phyloP scores from a whole-genome alignment of 1,284 basidiomycete species.

The Sporisorium sorghi region DNA sequence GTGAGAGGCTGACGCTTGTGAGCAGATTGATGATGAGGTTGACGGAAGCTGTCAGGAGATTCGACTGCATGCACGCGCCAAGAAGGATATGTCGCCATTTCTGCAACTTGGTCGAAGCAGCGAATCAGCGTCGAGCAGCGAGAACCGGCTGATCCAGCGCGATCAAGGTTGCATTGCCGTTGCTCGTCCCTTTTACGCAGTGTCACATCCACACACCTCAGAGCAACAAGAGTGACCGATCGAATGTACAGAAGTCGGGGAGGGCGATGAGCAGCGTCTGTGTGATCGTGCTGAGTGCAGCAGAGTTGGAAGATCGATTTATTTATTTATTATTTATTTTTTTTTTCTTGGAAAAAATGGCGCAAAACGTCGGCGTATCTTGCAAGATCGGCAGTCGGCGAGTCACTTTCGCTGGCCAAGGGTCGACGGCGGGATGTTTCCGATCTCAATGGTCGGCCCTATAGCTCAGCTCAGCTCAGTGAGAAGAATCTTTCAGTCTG shows the following conservation, averaged over 20 bases:
- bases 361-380: too few species aligned
- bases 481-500: not conserved
- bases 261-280: not conserved
- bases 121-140: conserved; percentile 4
- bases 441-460: too few species aligned
- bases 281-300: not conserved
- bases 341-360: too few species aligned
- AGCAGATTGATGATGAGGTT: not conserved
- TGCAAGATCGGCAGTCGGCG: too few species aligned
- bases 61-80: not conserved
- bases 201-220: not conserved
- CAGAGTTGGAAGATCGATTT: not conserved
- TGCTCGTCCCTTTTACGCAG: not conserved
- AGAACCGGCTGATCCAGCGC: not conserved
- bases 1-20: not conserved
- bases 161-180: conserved; percentile 5
- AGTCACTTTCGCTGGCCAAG: too few species aligned
- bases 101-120: not conserved
- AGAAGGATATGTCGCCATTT: conserved; percentile 4
- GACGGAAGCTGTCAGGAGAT: not conserved
- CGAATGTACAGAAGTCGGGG: not conserved
- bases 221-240: not conserved
- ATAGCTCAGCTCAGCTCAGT: too few species aligned
- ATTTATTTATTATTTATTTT: too few species aligned
- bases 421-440: too few species aligned